phyloP scores from a whole-genome alignment of 169 alveolate genomes.

The Cytauxzoon felis region DNA sequence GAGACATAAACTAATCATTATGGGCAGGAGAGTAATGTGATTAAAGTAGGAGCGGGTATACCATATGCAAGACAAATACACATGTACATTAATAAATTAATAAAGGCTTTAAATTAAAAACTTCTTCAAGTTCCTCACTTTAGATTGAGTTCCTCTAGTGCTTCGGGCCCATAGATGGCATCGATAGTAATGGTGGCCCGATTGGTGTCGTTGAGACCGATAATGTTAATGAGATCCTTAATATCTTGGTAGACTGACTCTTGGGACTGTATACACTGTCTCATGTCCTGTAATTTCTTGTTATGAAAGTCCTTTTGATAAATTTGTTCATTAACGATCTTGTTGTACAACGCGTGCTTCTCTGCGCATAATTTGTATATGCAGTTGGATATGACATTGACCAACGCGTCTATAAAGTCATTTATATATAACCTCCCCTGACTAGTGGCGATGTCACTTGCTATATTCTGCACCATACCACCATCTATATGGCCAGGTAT shows the following conservation, averaged over 20 bases:
- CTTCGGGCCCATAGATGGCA: constrained; percentile 59
- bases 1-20: too few relatives aligned
- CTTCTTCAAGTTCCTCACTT: too few relatives aligned
- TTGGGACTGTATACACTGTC: constrained; percentile 37
- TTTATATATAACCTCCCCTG: constrained; percentile 30
- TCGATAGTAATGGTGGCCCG: constrained; percentile 34
- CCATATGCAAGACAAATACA: too few relatives aligned
- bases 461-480: constrained; percentile 35
- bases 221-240: constrained; percentile 13
- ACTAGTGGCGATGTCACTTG: constrained; percentile 10
- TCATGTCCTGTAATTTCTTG: constrained; percentile 13
- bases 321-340: not conserved
- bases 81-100: too few relatives aligned
- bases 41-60: too few relatives aligned
- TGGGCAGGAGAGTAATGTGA: too few relatives aligned
- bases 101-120: too few relatives aligned
- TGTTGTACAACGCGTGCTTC: constrained; percentile 31
- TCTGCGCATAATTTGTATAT: constrained; percentile 30
- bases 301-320: not conserved
- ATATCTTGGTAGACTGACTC: constrained; percentile 49
- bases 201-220: constrained; percentile 36
- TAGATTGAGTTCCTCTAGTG: constrained; percentile 23
- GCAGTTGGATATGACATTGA: constrained; percentile 23
- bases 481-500: constrained; percentile 70
- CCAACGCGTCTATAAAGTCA: constrained; percentile 55